phyloP scores from a whole-genome alignment of 495 filamentous ascomycete genomes.

The Daldinia decipiens region DNA sequence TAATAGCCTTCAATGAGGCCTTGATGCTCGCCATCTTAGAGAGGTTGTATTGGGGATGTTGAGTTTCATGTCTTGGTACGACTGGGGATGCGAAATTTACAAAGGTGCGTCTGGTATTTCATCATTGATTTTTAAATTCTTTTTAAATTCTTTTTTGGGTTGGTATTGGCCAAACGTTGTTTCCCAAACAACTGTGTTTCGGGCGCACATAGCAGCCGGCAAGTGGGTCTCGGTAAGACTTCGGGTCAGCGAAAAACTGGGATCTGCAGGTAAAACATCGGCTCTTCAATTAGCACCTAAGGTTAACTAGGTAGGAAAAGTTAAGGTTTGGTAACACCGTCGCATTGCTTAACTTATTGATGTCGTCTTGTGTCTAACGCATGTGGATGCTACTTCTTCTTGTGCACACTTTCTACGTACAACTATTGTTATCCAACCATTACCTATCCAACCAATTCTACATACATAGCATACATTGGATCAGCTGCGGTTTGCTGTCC shows the following conservation, averaged over 20 bases:
- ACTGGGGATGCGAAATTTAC: constrained; percentile 7
- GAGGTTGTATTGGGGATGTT: constrained; percentile 11
- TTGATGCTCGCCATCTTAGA: constrained; percentile 68
- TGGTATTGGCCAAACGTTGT: background rate
- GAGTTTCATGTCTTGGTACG: constrained; percentile 32
- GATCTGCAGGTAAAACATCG: constrained; percentile 20
- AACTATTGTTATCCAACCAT: constrained; percentile 1
- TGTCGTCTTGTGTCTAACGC: background rate
- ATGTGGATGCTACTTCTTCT: background rate
- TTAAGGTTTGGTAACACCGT: background rate
- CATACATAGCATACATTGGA: background rate
- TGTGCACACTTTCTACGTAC: background rate
- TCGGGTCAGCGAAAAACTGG: constrained; percentile 1
- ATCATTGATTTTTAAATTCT: constrained; percentile 22
- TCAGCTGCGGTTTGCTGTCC: constrained; percentile 17
- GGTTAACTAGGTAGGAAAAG: background rate
- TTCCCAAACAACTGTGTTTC: background rate
- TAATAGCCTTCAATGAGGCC: constrained; percentile 83
- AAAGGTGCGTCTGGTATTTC: constrained; percentile 28
- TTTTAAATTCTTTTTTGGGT: constrained; percentile 16
- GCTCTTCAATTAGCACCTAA: background rate
- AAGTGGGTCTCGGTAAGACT: constrained; percentile 16
- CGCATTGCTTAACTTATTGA: constrained; percentile 10
- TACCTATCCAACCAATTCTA: background rate
- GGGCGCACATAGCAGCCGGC: background rate